Evolutionary conservation across 345 rosid species (phyloP), one percentile per base, ranked within the genome.

Genomic region (Acer saccharum): DNA sequence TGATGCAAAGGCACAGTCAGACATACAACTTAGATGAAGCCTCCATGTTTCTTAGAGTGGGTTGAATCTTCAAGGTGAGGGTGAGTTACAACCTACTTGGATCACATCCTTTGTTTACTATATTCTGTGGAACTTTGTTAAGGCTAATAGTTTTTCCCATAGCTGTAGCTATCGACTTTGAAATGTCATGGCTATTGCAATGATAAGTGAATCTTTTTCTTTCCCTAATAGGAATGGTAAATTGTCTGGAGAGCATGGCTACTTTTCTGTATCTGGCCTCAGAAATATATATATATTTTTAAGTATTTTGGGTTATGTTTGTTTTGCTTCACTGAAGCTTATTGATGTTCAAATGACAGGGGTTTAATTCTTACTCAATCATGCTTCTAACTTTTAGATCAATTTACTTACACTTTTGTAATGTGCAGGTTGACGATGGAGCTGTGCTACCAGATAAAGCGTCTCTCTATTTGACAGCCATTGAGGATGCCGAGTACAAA

Each of bases 401-500:
- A 71, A 46, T 52, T 76, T 44, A 29, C 54, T 32, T 67, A 29
- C 65, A 29, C 44, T 48, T 52, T 77, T 41, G 20, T 68, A 55
- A 29, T 65, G 74, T 79, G 46, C 85, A 96, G 98, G 94, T 88
- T 76, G 83, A 84, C 78, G 97, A 88, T 48, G 98, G 99, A 61
- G 58, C 92, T 80, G 91, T 96, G 74, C 86, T 94, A 52, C 99
- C 99, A 69, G 98, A 96, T 83, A 91, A 88, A 87, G 97, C 99
- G 72, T 94, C 97, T 50, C 93, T 96, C 27, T 85, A 81, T 84
- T 82, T 96, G 86, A 92, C 98, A 68, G 98, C 98, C 57, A 94
- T 96, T 58, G 98, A 96, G 81, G 99, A 96, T 85, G 97, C 98
- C 2, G 97, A 92, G 46, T 96, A 94, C 85, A 96, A 96, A 85